Conservation (phyloP, 331 rosid species). For the Spiraea crenata region DNA sequence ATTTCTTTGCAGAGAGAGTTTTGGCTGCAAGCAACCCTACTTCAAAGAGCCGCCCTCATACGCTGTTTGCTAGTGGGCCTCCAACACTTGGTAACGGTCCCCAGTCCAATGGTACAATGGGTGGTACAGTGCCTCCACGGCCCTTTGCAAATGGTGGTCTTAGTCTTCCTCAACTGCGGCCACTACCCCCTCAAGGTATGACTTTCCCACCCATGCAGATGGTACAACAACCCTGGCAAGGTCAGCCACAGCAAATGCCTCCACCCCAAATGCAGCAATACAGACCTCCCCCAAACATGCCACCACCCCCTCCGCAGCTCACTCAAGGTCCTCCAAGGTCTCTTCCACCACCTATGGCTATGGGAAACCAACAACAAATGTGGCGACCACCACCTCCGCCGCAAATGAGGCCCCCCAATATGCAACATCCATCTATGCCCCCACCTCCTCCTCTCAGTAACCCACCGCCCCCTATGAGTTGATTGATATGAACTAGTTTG, state of each 20-base stretch:
- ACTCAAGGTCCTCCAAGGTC: slow-evolving; percentile 58
- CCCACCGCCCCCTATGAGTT: slow-evolving; percentile 37
- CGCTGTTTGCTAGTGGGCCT: slow-evolving; percentile 84
- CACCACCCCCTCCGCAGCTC: slow-evolving; percentile 69
- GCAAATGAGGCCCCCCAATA: slow-evolving; percentile 51
- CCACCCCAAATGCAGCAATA: slow-evolving; percentile 71
- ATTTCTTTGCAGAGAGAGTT: slow-evolving; percentile 64
- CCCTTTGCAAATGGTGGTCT: slow-evolving; percentile 65
- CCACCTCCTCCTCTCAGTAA: slow-evolving; percentile 46
- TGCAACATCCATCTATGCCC: slow-evolving; percentile 55
- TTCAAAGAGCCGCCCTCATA: slow-evolving; percentile 81
- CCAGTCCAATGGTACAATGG: slow-evolving; percentile 52
- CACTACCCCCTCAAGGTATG: slow-evolving; percentile 65
- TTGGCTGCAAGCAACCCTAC: slow-evolving; percentile 85
- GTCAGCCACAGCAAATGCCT: slow-evolving; percentile 68
- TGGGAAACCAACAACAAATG: slow-evolving; percentile 60
- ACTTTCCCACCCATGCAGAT: slow-evolving; percentile 56
- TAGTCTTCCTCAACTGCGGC: slow-evolving; percentile 55
- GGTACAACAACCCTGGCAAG: slow-evolving; percentile 58
- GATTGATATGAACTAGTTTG: slow-evolving; percentile 20
- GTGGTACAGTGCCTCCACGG: slow-evolving; percentile 58
- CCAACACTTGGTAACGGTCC: slow-evolving; percentile 58
- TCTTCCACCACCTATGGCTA: slow-evolving; percentile 72
- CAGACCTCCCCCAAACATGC: slow-evolving; percentile 63
- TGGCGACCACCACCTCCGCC: slow-evolving; percentile 76